phyloP scores from a whole-genome alignment of 1,284 basidiomycete species.

The Malassezia arunalokei region DNA sequence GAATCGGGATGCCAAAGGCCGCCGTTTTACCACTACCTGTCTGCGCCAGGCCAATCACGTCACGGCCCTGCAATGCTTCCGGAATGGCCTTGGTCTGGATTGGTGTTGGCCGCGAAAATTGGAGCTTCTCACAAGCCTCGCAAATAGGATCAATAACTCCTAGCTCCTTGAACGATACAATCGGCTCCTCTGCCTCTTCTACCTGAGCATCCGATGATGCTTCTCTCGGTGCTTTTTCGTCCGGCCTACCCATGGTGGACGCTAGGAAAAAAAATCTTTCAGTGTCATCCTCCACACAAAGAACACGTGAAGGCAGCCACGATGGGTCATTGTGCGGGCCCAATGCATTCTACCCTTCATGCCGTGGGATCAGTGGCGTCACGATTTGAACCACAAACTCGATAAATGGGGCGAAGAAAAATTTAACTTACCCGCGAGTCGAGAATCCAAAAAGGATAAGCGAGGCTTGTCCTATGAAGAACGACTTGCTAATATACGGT shows the following conservation, averaged over 20 bases:
- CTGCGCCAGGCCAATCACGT: slow-evolving; percentile 94
- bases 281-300: neutral
- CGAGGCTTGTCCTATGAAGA: slow-evolving; percentile 8
- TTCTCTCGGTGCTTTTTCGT: neutral
- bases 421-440: neutral
- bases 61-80: slow-evolving; percentile 73
- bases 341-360: neutral
- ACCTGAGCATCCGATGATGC: neutral
- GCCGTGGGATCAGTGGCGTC: slow-evolving; percentile 13
- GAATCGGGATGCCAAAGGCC: slow-evolving; percentile 86
- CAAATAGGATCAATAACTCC: slow-evolving; percentile 82
- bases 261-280: neutral
- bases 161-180: slow-evolving; percentile 51
- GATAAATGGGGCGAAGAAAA: slow-evolving; percentile 13
- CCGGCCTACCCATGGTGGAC: neutral
- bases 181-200: neutral
- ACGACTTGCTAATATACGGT: slow-evolving; percentile 6
- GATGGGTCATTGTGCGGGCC: neutral
- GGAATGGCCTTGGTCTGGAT: slow-evolving; percentile 86
- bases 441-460: neutral
- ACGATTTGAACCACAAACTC: slow-evolving; percentile 7
- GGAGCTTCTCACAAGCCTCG: slow-evolving; percentile 67
- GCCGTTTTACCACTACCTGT: slow-evolving; percentile 98
- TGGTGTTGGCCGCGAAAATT: slow-evolving; percentile 76
- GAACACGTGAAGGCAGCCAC: neutral